phyloP scores from a whole-genome alignment of 306 rosid species.

The Dalbergia oliveri region DNA sequence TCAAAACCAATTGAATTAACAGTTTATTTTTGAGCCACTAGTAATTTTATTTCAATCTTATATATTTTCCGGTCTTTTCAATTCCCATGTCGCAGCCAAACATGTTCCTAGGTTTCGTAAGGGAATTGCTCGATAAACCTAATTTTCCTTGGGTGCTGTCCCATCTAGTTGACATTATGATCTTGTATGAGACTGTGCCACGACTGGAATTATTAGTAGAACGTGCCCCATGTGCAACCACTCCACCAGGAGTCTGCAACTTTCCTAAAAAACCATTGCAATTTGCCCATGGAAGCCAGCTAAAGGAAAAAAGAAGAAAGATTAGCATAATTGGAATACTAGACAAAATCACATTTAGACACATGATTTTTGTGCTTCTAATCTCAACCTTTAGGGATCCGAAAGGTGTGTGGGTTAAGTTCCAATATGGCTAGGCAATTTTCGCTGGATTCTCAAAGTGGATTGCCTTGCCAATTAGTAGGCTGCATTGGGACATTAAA shows the following conservation, averaged over 20 bases:
- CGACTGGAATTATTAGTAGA: constrained; percentile 24
- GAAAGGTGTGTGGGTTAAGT: constrained; percentile 8
- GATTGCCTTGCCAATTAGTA: constrained; percentile 41
- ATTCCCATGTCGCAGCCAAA: constrained; percentile 6
- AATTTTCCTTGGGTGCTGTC: constrained; percentile 45
- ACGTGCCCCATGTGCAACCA: constrained; percentile 50
- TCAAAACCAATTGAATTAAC: too few relatives aligned
- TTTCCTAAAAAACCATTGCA: constrained; percentile 27
- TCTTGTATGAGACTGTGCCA: constrained; percentile 8
- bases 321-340: constrained; percentile 38
- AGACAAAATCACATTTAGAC: constrained; percentile 21
- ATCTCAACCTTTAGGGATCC: constrained; percentile 18
- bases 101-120: constrained; percentile 4
- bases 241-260: constrained; percentile 26
- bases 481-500: constrained; percentile 43
- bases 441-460: constrained; percentile 61
- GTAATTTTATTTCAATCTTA: too few relatives aligned
- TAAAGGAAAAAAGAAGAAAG: background rate
- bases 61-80: background rate
- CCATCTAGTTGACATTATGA: constrained; percentile 38
- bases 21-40: background rate
- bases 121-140: constrained; percentile 24
- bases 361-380: constrained; percentile 28
- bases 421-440: constrained; percentile 36
- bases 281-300: constrained; percentile 24